phyloP scores from a whole-genome alignment of 164 flowering plant species.

The Hamamelis virginiana region DNA sequence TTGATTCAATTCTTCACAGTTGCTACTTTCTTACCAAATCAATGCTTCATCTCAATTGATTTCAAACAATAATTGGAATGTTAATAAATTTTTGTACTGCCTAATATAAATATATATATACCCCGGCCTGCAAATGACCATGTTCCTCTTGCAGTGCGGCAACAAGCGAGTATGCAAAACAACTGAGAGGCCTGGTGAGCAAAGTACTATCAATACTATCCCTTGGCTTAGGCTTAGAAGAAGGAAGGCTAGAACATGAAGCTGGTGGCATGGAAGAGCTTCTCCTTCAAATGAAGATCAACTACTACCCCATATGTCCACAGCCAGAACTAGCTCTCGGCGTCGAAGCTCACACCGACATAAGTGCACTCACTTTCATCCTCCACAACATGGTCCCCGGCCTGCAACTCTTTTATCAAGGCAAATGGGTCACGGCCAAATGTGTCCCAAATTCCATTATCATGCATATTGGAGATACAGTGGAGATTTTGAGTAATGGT shows the following conservation, averaged over 20 bases:
- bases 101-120: too few species aligned
- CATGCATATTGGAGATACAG: slow-evolving; percentile 86
- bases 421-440: slow-evolving; percentile 87
- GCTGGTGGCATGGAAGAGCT: slow-evolving; percentile 84
- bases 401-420: slow-evolving; percentile 65
- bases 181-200: slow-evolving; percentile 54
- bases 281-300: slow-evolving; percentile 78
- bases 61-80: too few species aligned
- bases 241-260: slow-evolving; percentile 73
- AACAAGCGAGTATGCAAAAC: slow-evolving; percentile 61
- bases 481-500: slow-evolving; percentile 87
- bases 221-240: slow-evolving; percentile 68
- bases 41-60: too few species aligned
- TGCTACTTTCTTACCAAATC: too few species aligned
- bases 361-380: slow-evolving; percentile 83
- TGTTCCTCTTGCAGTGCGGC: slow-evolving; percentile 59
- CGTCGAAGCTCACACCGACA: slow-evolving; percentile 92
- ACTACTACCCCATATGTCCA: slow-evolving; percentile 95
- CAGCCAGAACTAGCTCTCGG: slow-evolving; percentile 94
- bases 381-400: slow-evolving; percentile 99
- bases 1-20: not conserved
- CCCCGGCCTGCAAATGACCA: too few species aligned
- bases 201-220: slow-evolving; percentile 62
- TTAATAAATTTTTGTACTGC: too few species aligned
- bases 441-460: slow-evolving; percentile 84